Percentiles rank a stretch among this genome's conserved stretches.
Evolutionary conservation across 805 yeast species (phyloP).

Genomic region (Scheffersomyces lignosus): DNA sequence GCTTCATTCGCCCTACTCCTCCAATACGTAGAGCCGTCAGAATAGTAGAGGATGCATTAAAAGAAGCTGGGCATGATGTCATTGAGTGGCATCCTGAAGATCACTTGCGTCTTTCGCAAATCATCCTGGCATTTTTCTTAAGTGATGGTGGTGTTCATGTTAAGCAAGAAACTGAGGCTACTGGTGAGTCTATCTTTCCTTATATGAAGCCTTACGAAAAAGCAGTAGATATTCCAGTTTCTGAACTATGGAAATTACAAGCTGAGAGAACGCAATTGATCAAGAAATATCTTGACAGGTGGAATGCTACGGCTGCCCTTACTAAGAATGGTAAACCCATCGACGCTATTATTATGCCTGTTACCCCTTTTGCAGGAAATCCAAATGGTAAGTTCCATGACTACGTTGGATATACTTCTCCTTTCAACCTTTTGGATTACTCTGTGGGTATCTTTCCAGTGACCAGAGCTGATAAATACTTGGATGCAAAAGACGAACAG

Average conservation of each 20-base stretch:
- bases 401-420: slow-evolving; percentile 50
- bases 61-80: slow-evolving; percentile 50
- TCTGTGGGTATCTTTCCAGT: slow-evolving; percentile 51
- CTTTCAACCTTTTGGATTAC: slow-evolving; percentile 26
- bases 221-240: slow-evolving; percentile 33
- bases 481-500: slow-evolving; percentile 32
- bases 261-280: slow-evolving; percentile 32
- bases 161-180: slow-evolving; percentile 27
- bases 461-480: slow-evolving; percentile 48
- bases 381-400: slow-evolving; percentile 33
- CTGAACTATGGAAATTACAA: slow-evolving; percentile 43
- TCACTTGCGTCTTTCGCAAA: slow-evolving; percentile 30
- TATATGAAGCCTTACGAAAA: slow-evolving; percentile 39
- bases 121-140: slow-evolving; percentile 36
- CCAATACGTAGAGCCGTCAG: slow-evolving; percentile 51
- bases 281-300: slow-evolving; percentile 35
- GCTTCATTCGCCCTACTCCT: slow-evolving; percentile 51
- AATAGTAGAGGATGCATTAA: slow-evolving; percentile 27
- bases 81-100: slow-evolving; percentile 48
- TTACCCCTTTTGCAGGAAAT: slow-evolving; percentile 45
- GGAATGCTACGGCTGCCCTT: slow-evolving; percentile 33
- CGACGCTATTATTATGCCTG: slow-evolving; percentile 51
- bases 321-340: slow-evolving; percentile 44
- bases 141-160: slow-evolving; percentile 48
- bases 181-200: slow-evolving; percentile 49